Evolutionary conservation across 495 filamentous ascomycete genomes (phyloP).

Genomic region (Saxispiralis lemnorum): DNA sequence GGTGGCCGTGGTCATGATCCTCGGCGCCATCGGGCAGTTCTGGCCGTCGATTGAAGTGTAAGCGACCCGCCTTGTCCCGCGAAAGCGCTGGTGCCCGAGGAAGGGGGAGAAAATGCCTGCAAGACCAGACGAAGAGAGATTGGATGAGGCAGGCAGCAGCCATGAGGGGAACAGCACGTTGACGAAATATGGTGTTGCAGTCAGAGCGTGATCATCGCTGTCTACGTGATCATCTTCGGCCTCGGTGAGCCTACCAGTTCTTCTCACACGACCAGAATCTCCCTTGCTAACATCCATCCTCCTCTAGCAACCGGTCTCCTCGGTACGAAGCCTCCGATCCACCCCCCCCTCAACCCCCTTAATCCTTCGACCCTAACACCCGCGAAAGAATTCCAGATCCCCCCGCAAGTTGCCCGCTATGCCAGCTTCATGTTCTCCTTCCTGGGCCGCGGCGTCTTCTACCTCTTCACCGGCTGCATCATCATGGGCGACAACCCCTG

Average conservation of each 20-base stretch:
- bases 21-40: slow-evolving; percentile 83
- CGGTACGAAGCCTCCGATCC: not conserved
- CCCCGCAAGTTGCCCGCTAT: slow-evolving; percentile 79
- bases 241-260: slow-evolving; percentile 40
- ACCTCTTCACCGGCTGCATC: slow-evolving; percentile 85
- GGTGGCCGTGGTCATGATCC: slow-evolving; percentile 71
- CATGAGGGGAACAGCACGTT: not conserved
- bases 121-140: not conserved
- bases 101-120: slow-evolving; percentile 22
- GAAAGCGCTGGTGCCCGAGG: slow-evolving; percentile 20
- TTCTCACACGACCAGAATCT: slow-evolving; percentile 1
- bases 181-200: slow-evolving; percentile 19
- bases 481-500: slow-evolving; percentile 43
- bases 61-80: slow-evolving; percentile 17
- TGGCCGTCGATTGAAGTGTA: slow-evolving; percentile 39
- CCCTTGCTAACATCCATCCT: slow-evolving; percentile 36
- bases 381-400: slow-evolving; percentile 69
- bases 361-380: slow-evolving; percentile 2
- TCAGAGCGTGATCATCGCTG: slow-evolving; percentile 54
- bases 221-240: slow-evolving; percentile 81
- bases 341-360: no score
- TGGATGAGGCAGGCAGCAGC: not conserved
- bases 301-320: slow-evolving; percentile 23
- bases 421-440: slow-evolving; percentile 96
- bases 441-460: slow-evolving; percentile 88